Evolutionary conservation across 306 rosid genomes (phyloP), one percentile per base, ranked within the genome.

Genomic region (Vigna reflexopilosa): DNA sequence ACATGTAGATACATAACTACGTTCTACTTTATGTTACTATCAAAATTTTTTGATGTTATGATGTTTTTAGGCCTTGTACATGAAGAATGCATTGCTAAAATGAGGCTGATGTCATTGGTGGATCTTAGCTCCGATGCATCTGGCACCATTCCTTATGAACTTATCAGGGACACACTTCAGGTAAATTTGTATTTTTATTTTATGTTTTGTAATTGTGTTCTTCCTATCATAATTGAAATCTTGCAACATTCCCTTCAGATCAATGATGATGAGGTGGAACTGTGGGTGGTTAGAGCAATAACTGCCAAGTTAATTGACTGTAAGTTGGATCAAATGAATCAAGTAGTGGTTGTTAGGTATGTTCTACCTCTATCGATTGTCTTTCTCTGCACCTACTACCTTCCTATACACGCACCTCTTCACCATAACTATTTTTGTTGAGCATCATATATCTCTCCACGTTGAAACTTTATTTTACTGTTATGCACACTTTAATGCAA

Each of bases 241-340:
- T 8, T 65, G 44, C 48, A n/a, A 56, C 22, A 14, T 67, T 30
- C 73, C 65, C 84, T 83, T 64, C 84, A 96, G 99, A 85, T 96
- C 67, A 85, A 85, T 56, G 99, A 93, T 32, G 94, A 96, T 9
- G 94, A 86, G 86, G 99, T 93, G 48, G 98, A 96, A 75, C 73
- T 71, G 6, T 93, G 97, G 98, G 94, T 96, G 67, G 94, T 93
- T 52, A 96, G 86, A 89, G 97, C 93, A 64, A 91, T 96, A 72
- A 87, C 96, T 32, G 90, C 97, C 3, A 93, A 90, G 89, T 82
- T 96, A 76, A 75, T 93, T 51, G 93, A 91, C 87, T 90, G 99
- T 81, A 93, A 96, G 91, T 87, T 96, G 88, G 98, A 96, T 81
- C 99, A 93, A 87, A 91, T 96, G 99, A 96, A 96, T 83, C 86